A percentile compares a stretch with the other conserved stretches of the same genome.
phyloP scores from a whole-genome alignment of 2,329 filamentous ascomycete species.

The Delphinella strobiligena region DNA sequence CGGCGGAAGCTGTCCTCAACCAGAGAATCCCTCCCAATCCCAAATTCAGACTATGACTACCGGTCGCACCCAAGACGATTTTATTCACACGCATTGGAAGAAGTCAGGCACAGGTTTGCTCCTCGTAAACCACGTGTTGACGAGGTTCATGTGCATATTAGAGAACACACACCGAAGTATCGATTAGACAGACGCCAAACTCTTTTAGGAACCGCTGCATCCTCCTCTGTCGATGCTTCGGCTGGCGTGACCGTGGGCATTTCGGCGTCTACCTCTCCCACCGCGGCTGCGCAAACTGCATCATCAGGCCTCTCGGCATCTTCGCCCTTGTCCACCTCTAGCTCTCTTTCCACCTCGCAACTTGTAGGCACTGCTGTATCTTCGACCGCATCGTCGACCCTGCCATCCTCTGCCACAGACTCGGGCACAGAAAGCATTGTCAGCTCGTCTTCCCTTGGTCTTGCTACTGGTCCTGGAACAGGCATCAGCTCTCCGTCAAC shows the following conservation, averaged over 20 bases:
- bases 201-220: conserved; percentile 1
- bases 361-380: conserved; percentile 3
- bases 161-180: too few relatives aligned
- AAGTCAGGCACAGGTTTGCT: conserved; percentile 1
- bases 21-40: neutral
- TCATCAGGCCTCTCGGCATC: too few relatives aligned
- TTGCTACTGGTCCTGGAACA: too few relatives aligned
- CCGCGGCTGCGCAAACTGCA: too few relatives aligned
- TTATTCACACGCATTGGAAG: conserved; percentile 7
- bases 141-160: conserved; percentile 7
- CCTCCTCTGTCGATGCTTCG: conserved; percentile 1
- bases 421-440: too few relatives aligned
- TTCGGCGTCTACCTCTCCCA: too few relatives aligned
- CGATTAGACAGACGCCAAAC: too few relatives aligned
- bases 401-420: too few relatives aligned
- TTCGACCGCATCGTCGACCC: conserved; percentile 3
- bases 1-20: conserved; percentile 13
- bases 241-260: neutral
- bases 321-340: conserved; percentile 1
- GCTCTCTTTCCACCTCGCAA: conserved; percentile 1
- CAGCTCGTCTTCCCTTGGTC: too few relatives aligned
- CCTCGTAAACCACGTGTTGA: conserved; percentile 4
- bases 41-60: conserved; percentile 13
- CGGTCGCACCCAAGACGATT: conserved; percentile 7
- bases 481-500: too few relatives aligned